Percentiles rank a stretch among this genome's conserved stretches.
These are phyloP conservation scores for Phytophthora multivora DNA, from an alignment of 352 stramenopile species.

Conservation along the genomic window DNA sequence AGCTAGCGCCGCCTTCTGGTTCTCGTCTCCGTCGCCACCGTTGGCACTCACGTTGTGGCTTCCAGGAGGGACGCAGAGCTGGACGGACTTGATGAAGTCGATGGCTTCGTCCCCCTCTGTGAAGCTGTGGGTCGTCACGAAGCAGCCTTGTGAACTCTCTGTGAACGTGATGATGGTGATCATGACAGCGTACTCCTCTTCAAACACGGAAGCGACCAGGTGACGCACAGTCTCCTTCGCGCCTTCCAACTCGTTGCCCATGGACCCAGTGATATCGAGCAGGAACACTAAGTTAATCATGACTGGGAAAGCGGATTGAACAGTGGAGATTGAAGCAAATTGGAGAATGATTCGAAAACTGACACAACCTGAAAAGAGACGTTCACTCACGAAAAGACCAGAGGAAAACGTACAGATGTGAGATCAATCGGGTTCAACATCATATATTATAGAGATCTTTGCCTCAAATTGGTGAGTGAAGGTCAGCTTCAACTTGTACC, in stretches of 20 bases:
- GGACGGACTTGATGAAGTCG: conserved; percentile 45
- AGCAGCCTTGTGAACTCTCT: conserved; percentile 53
- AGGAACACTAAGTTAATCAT: conserved; percentile 79
- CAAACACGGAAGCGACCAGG: conserved; percentile 56
- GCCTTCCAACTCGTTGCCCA: conserved; percentile 56
- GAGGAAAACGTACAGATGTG: neutral
- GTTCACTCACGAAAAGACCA: conserved; percentile 22
- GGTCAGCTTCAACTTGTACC: conserved; percentile 36
- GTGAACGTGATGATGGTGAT: conserved; percentile 83
- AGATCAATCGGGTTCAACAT: conserved; percentile 9
- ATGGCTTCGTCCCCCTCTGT: conserved; percentile 48
- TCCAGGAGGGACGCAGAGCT: conserved; percentile 51
- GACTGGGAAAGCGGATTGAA: neutral
- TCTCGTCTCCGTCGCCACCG: conserved; percentile 66
- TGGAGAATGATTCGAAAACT: conserved; percentile 21
- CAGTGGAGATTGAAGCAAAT: conserved; percentile 14
- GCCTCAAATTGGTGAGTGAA: conserved; percentile 17
- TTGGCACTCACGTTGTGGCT: conserved; percentile 38
- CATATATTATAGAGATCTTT: neutral
- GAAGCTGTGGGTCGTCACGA: conserved; percentile 69
- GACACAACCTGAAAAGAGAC: conserved; percentile 3
- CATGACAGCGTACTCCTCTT: conserved; percentile 56
- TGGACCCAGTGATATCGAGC: conserved; percentile 79
- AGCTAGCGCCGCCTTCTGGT: conserved; percentile 68
- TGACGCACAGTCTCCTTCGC: conserved; percentile 62